Evolutionary conservation across 2,329 filamentous ascomycete genomes (phyloP), one percentile per base, ranked within the genome.

Genomic region (Pseudocercospora cruenta): DNA sequence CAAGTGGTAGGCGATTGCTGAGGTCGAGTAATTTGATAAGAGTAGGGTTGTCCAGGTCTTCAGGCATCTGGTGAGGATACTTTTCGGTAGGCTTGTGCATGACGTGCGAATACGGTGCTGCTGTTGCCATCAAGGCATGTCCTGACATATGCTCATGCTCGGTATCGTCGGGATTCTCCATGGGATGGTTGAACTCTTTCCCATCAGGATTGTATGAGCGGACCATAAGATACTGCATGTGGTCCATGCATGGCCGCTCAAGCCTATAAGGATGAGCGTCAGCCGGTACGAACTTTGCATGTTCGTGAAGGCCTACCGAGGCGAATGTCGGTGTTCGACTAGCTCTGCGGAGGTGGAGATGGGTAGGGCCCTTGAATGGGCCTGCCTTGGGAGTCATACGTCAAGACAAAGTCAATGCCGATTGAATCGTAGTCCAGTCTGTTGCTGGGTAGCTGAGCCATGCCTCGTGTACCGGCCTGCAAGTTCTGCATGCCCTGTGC

Each of bases 121-220:
- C 96, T 16, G 91, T 91, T 16, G 92, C 91, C 94, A 98, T 98
- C 71, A 98, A 83, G 4, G 92, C 94, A 78, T 99, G 95, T 47
- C 94, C 95, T 24, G 76, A 77, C 75, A 78, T 78, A 70, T 91
- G 94, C 69, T 90, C 90, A 61, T 86, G 82, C 66, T 90, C 80
- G 63, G 88, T 78, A 70, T 86, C 81, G 58, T 82, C 79, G 68
- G 83, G 66, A 60, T 82, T 79, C 67, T 79, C 77, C 70, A 75
- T 73, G 0, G 77, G 77, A 54, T 79, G 77, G 60, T 78, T 74
- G 63, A 75, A 71, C 14, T 73, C 71, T 55, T 77, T 73, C 54
- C 72, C 72, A 8, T 81, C 80, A 64, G 78, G 75, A 65, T 81
- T 83, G 77, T 83, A 78, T 68, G 82, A 85, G 66, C 83, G 81